Base-by-base conservation (phyloP, 805 yeast species). In the Metschnikowia similis region DNA sequence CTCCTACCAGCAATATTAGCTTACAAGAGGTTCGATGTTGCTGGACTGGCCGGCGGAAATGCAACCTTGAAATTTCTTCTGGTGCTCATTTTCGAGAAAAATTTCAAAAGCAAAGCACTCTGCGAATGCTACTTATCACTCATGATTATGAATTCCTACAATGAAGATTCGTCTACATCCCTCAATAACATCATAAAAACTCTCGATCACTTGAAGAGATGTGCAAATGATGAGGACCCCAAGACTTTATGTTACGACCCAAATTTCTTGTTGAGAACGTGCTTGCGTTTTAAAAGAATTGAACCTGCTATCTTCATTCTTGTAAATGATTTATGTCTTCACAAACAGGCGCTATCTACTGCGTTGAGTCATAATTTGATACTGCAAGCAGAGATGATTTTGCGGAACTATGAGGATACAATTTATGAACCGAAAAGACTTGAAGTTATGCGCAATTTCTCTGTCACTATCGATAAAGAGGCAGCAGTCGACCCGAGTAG, bases 291-390 rank as follows among this genome's bases (percentile, higher is more conserved):
- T 60, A 65, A 78, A 9, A 82, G 80, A 51, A 71, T 75, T 45
- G 80, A 80, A 52, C 78, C 91, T 1, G 90, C 96, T 0, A 82
- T 89, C 8, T 76, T 79, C 50, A 76, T 94, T n/a, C 82, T 86
- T 57, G 80, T 94, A 1, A 72, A 80, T 45, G 74, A 71, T 49
- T 67, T 89, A 66, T 80, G 76, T 4, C 74, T 87, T 41, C 87
- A 77, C 61, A 96, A 89, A 52, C 90, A 87, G 48, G 97, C 98
- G 0, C 81, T 91, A 34, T 75, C 75, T 44, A 64, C 94, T 48
- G 92, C 97, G 0, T 69, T 94, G 41, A 75, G 79, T 4, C 68
- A 81, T 52, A 79, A 80, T 32, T 69, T 85, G 57, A 66, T 82
- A 6, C 84, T 83, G 26, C 69, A 81, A 40, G 91, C 69, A 0